Conservation (phyloP, 768 basidiomycete species). For the Tephrocybe sp. region DNA sequence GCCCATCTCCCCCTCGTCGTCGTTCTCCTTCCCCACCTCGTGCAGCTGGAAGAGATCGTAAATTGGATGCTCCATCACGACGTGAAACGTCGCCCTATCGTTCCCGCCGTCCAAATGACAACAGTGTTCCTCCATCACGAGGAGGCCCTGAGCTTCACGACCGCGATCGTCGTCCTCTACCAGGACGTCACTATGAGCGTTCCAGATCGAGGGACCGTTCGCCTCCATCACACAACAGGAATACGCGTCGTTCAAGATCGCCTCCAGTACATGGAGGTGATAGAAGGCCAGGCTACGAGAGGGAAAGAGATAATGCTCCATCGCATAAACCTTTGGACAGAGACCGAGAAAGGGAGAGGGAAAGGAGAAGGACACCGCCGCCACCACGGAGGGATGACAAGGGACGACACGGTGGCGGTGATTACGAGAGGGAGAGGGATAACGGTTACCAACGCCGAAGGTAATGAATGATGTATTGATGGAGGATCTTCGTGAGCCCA, state of each 20-base stretch:
- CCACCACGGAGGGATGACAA: constrained; percentile 11
- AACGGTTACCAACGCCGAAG: constrained; percentile 17
- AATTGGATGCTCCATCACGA: constrained; percentile 15
- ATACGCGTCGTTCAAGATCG: constrained; percentile 20
- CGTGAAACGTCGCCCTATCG: constrained; percentile 17
- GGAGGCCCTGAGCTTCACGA: constrained; percentile 8
- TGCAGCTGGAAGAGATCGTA: constrained; percentile 5
- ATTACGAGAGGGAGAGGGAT: constrained; percentile 13
- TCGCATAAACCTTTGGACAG: constrained; percentile 7
- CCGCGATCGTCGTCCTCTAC: constrained; percentile 10
- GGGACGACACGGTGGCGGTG: constrained; percentile 8
- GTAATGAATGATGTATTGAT: constrained; percentile 5
- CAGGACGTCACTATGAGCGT: too few relatives aligned
- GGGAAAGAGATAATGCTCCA: constrained; percentile 10
- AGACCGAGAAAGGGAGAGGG: constrained; percentile 13
- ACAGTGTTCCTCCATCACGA: constrained; percentile 1
- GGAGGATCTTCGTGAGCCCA: neutral
- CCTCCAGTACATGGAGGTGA: constrained; percentile 14
- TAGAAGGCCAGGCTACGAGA: constrained; percentile 11
- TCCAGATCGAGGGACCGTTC: too few relatives aligned
- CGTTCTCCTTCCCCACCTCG: constrained; percentile 13
- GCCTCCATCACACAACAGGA: constrained; percentile 23
- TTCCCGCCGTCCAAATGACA: constrained; percentile 13
- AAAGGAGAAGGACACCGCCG: constrained; percentile 9
- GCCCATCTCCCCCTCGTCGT: too few relatives aligned